Evolutionary conservation across 495 filamentous ascomycete genomes (phyloP), one percentile per base, ranked within the genome.

Genomic region (Xylaria palmicola): DNA sequence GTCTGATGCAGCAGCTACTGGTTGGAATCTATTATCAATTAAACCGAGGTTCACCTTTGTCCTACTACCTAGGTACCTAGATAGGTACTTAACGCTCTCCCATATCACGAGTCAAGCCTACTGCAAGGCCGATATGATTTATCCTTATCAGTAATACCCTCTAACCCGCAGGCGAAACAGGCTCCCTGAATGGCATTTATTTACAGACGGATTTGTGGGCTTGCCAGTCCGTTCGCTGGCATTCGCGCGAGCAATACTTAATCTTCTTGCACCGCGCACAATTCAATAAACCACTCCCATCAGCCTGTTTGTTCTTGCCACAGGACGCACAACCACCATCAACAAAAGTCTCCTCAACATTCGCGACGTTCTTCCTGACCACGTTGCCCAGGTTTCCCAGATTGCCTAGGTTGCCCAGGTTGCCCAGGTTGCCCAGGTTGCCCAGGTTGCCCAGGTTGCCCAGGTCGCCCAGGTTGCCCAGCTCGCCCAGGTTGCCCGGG

Each of bases 151-250:
- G 4, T 44, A 6, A 22, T 45, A 26, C 43, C 43, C 43, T 45
- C 19, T 45, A 22, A 4, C 43, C 19, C 17, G 19, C 43, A 45
- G 20, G 43, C 24, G 24, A 29, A 27, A 48, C 26, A 27, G 3
- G 13, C 29, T 6, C 26, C 12, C 17, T 9, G 6, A 19, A 27
- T 49, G 4, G 26, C 26, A 49, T 29, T 30, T 27, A 53, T 2
- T 53, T 27, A 20, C 50, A 53, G 34, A 36, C 39, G 15, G 39
- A 26, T 51, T 64, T 48, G 40, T 76, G 73, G 37, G 49, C 67
- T 60, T 65, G 70, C 72, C 72, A 76, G 45, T 72, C 68, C 56
- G 43, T 63, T 64, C 65, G 67, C 66, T 75, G 71, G 51, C 75
- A 75, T 57, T 65, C 68, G 8, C 29, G 49, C 15, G 62, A 63